Conservation (phyloP, 768 basidiomycete species). For the Daedaleopsis nitida region DNA sequence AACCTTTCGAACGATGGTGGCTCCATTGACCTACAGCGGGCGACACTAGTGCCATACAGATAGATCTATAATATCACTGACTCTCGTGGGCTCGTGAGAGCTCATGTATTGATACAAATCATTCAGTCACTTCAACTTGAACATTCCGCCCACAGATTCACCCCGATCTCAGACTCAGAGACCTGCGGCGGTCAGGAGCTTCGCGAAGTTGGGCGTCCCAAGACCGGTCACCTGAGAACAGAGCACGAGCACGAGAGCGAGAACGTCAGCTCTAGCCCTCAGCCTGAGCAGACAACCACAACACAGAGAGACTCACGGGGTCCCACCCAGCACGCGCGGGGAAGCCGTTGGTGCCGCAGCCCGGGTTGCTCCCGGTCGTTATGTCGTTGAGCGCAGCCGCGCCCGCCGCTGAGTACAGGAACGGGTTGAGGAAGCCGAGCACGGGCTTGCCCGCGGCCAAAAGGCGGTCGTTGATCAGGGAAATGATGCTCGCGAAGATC, state of each 20-base stretch:
- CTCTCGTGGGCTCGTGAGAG: too few species aligned
- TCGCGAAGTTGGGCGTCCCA: constrained; percentile 62
- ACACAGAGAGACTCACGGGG: constrained; percentile 21
- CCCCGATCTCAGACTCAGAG: constrained; percentile 13
- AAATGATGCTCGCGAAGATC: constrained; percentile 35
- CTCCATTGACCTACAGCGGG: too few species aligned
- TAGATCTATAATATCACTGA: too few species aligned
- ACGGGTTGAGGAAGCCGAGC: constrained; percentile 40
- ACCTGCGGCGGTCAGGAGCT: constrained; percentile 45
- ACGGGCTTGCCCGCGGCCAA: constrained; percentile 29
- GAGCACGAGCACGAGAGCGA: not conserved
- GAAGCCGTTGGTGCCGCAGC: constrained; percentile 35
- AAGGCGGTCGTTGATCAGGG: constrained; percentile 37
- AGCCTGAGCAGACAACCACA: too few species aligned
- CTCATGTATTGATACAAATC: too few species aligned
- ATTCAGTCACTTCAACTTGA: too few species aligned
- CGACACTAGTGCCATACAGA: too few species aligned
- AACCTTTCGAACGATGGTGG: too few species aligned
- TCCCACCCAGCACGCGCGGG: constrained; percentile 30
- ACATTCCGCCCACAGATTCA: too few species aligned
- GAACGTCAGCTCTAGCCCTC: not conserved
- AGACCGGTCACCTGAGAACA: constrained; percentile 53
- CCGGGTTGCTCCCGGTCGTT: constrained; percentile 29
- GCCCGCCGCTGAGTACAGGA: constrained; percentile 31
- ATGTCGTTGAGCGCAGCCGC: constrained; percentile 34